phyloP scores from a whole-genome alignment of 805 yeast genomes.

The Starmerella bombi region DNA sequence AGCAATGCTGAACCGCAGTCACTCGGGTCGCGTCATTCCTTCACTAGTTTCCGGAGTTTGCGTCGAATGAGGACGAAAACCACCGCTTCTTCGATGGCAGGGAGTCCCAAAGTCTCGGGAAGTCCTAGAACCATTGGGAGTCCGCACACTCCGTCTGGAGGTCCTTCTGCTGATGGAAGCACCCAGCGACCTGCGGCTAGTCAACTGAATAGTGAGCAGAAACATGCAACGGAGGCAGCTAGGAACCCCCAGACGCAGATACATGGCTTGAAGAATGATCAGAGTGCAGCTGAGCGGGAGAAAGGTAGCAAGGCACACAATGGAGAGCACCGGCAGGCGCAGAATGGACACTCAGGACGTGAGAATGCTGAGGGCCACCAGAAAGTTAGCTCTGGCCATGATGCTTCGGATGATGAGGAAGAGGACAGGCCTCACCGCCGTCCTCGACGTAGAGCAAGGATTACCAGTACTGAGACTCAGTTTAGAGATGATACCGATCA shows the following conservation, averaged over 20 bases:
- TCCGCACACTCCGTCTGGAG: background rate
- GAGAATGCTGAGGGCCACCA: too few relatives aligned
- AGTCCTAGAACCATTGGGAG: background rate
- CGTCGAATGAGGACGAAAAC: conserved; percentile 1
- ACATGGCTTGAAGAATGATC: background rate
- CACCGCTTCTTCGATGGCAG: background rate
- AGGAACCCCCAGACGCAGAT: background rate
- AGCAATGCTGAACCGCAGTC: background rate
- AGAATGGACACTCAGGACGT: too few relatives aligned
- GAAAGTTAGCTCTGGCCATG: too few relatives aligned
- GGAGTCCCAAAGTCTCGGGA: background rate
- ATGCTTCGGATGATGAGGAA: background rate
- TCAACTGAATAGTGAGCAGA: background rate
- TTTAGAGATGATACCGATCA: conserved; percentile 10
- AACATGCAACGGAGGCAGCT: background rate
- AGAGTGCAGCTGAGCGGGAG: background rate
- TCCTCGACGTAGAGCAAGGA: conserved; percentile 3
- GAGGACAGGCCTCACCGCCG: background rate
- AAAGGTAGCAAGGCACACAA: too few relatives aligned
- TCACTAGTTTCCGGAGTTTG: conserved; percentile 12
- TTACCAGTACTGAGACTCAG: conserved; percentile 17
- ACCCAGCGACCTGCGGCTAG: background rate
- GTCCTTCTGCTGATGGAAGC: background rate
- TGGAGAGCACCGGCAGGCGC: too few relatives aligned
- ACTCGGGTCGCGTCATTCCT: background rate